Conservation (phyloP, 352 stramenopile genomes). For the Phytophthora foliorum region DNA sequence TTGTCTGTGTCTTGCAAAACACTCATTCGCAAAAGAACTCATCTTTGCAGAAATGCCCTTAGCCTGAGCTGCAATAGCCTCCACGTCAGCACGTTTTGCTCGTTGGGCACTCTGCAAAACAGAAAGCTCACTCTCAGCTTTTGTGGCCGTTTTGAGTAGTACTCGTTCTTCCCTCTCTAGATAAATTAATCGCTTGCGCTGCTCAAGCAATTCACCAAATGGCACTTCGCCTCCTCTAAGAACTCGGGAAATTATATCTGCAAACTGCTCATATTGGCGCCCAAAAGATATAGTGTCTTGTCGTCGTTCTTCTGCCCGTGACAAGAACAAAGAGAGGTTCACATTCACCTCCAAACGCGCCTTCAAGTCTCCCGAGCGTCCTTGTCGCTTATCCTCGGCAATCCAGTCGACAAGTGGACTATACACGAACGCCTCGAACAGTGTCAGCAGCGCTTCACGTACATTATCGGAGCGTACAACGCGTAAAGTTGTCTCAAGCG, state of each 20-base stretch:
- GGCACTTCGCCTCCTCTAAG: constrained; percentile 30
- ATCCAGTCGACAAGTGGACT: constrained; percentile 87
- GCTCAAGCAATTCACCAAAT: constrained; percentile 28
- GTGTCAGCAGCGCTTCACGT: constrained; percentile 73
- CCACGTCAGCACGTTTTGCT: constrained; percentile 11
- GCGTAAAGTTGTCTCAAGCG: constrained; percentile 80
- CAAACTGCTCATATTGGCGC: constrained; percentile 39
- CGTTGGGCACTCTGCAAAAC: constrained; percentile 13
- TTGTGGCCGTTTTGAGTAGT: constrained; percentile 22
- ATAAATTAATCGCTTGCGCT: constrained; percentile 26
- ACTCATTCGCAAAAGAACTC: constrained; percentile 54
- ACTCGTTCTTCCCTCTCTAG: constrained; percentile 42
- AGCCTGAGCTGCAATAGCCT: constrained; percentile 5
- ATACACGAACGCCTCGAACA: constrained; percentile 91
- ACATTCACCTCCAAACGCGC: constrained; percentile 85
- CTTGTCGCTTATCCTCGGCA: constrained; percentile 48
- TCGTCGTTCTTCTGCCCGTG: constrained; percentile 76
- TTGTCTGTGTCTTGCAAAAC: constrained; percentile 57
- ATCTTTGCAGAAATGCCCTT: constrained; percentile 34
- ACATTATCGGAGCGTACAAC: constrained; percentile 70
- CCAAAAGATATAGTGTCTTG: constrained; percentile 69
- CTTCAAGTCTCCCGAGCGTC: constrained; percentile 58
- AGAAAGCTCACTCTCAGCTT: constrained; percentile 19
- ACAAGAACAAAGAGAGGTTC: constrained; percentile 89
- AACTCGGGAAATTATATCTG: constrained; percentile 26